Evolutionary conservation across 306 rosid species (phyloP).

Genomic region (Lupinus albus): DNA sequence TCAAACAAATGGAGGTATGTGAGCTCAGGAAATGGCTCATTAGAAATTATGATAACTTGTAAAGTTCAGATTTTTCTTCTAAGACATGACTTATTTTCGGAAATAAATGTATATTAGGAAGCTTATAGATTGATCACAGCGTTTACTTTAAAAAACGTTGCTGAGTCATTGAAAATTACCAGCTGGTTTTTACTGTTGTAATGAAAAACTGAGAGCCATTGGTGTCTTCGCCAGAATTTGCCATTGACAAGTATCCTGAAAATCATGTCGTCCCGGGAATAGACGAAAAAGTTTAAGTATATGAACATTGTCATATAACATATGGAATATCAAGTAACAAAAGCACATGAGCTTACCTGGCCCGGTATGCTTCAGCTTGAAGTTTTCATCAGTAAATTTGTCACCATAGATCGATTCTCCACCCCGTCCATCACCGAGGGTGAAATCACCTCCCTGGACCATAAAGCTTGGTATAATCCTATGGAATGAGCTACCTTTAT

Average conservation of each 20-base stretch:
- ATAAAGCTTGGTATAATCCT: slow-evolving; percentile 80
- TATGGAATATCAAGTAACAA: slow-evolving; percentile 22
- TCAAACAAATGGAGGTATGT: slow-evolving; percentile 32
- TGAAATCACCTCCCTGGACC: slow-evolving; percentile 94
- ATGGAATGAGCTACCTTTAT: slow-evolving; percentile 80
- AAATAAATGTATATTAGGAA: too few species aligned
- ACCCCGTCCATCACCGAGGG: slow-evolving; percentile 82
- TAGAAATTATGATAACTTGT: slow-evolving; percentile 9
- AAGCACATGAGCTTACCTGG: slow-evolving; percentile 61
- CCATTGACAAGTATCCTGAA: slow-evolving; percentile 84
- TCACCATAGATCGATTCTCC: slow-evolving; percentile 84
- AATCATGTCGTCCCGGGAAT: slow-evolving; percentile 16
- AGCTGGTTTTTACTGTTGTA: slow-evolving; percentile 67
- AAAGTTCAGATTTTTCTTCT: too few species aligned
- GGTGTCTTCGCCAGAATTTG: slow-evolving; percentile 84
- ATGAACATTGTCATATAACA: slow-evolving; percentile 16
- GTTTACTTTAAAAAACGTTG: too few species aligned
- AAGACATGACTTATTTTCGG: too few species aligned
- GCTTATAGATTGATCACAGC: too few species aligned
- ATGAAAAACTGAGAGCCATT: slow-evolving; percentile 57
- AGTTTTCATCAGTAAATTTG: slow-evolving; percentile 81
- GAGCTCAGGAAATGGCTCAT: slow-evolving; percentile 13
- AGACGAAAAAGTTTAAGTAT: slow-evolving; percentile 21
- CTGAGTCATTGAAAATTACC: too few species aligned
- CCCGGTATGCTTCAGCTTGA: slow-evolving; percentile 67